Evolutionary conservation across 179 eudicot species (phyloP), one percentile per base, ranked within the genome.

Genomic region (Beta corolliflora): DNA sequence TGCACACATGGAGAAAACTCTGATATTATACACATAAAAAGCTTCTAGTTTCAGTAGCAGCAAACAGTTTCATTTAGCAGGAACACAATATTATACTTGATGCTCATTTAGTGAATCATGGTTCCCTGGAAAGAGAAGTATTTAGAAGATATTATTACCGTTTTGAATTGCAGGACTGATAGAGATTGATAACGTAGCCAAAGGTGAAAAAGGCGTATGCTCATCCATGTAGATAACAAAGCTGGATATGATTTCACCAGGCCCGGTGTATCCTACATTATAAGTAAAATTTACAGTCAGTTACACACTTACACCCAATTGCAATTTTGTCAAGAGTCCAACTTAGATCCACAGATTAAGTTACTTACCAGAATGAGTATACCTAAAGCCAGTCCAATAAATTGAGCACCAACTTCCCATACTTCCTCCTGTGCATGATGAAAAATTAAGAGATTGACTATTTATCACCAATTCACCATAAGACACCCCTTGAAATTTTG

Each of bases 331-430:
- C 19, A 19, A 18, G 65, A 13, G 29, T 16, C 18, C 46, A 73
- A 78, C 7, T 46, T 10, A 56, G 80, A 61, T 6, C 65, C 13
- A 70, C 21, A 54, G 7, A 58, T 74, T 18, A 70, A 23, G 71
- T 52, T 52, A 71, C 83, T 68, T 86, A 95, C 99, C 88, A 95
- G 90, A 76, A 92, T 85, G 80, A 91, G 74, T 86, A 95, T 89
- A 76, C 99, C 99, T 8, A 95, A 83, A 86, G 86, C 90, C 81
- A 95, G 97, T 78, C 99, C 99, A 85, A 95, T 44, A 81, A 95
- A 89, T 86, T 95, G 97, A 72, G 99, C 99, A 86, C 90, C 80
- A 60, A 95, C 99, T 84, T 94, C 99, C 99, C 99, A 95, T 61
- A 95, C 99, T 87, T 95, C 98, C 87, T 95, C 99, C 99, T 95